Conservation (phyloP, 371 early-diverging fungal genomes). For the Mucor ambiguus region DNA sequence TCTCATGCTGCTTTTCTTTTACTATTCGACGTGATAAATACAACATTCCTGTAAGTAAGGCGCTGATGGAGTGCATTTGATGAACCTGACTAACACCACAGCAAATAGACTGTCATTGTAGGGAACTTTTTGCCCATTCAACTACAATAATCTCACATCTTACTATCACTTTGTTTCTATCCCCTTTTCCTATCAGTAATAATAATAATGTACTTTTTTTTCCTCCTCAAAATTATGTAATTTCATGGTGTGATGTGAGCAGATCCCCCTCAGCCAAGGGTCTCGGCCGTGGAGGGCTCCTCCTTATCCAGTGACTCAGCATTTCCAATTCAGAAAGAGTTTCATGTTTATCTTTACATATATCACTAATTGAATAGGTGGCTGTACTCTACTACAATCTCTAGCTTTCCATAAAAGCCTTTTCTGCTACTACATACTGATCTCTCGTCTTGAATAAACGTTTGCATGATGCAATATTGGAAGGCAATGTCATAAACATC, state of each 20-base stretch:
- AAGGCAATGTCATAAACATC: conserved; percentile 58
- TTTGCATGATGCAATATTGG: conserved; percentile 50
- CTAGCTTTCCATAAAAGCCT: conserved; percentile 25
- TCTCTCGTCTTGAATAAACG: conserved; percentile 42
- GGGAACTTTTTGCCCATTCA: conserved; percentile 84
- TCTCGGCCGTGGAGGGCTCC: no score
- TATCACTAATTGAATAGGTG: neutral
- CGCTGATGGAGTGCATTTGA: neutral
- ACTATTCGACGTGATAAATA: conserved; percentile 92
- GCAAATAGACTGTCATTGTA: conserved; percentile 67
- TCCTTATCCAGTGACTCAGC: no score
- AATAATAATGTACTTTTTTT: conserved; percentile 2
- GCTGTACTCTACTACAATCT: neutral
- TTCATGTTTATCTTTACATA: neutral
- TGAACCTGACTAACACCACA: neutral
- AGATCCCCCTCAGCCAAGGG: no score
- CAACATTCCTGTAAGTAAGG: conserved; percentile 64
- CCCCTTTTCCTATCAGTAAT: neutral
- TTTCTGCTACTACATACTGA: conserved; percentile 51
- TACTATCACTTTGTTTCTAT: neutral
- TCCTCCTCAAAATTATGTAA: neutral
- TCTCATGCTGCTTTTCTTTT: conserved; percentile 89
- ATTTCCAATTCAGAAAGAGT: neutral
- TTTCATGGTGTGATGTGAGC: neutral
- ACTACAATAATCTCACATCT: conserved; percentile 28